These are phyloP conservation scores for Phanerodontia chrysosporium DNA, from an alignment of 768 basidiomycete genomes.

Conservation along the genomic window DNA sequence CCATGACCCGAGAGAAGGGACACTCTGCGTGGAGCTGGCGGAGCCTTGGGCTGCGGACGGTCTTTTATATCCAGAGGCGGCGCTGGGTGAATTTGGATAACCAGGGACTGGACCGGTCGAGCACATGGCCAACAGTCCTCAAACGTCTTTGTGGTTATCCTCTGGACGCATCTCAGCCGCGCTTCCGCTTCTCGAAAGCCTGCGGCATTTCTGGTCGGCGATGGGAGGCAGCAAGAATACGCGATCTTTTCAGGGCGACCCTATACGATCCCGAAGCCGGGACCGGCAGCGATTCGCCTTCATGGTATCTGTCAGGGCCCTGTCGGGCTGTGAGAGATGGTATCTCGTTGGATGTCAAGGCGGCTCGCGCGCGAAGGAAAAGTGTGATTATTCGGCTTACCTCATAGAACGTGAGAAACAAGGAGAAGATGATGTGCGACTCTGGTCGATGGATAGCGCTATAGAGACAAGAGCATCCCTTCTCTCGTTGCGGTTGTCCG, in stretches of 20 bases:
- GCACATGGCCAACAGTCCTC: not conserved
- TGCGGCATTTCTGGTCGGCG: not conserved
- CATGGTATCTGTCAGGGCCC: not conserved
- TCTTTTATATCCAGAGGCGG: not conserved
- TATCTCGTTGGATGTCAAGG: not conserved
- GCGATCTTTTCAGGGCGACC: not conserved
- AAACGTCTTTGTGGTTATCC: not conserved
- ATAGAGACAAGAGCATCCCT: no score
- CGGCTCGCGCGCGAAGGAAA: no score
- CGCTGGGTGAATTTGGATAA: not conserved
- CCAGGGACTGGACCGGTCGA: not conserved
- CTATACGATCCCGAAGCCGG: not conserved
- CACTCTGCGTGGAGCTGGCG: not conserved
- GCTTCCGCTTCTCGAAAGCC: not conserved
- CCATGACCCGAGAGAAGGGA: slow-evolving; percentile 1
- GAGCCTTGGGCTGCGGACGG: not conserved
- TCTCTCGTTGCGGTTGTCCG: no score
- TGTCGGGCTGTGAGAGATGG: not conserved
- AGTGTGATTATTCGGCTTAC: no score
- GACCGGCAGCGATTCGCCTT: not conserved
- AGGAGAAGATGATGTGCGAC: no score
- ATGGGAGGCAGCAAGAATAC: no score
- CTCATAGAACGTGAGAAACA: no score
- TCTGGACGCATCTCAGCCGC: not conserved
- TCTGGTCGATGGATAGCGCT: no score